Evolutionary conservation across 192 early-diverging fungal genomes (phyloP).

Genomic region (Coemansia sp.): DNA sequence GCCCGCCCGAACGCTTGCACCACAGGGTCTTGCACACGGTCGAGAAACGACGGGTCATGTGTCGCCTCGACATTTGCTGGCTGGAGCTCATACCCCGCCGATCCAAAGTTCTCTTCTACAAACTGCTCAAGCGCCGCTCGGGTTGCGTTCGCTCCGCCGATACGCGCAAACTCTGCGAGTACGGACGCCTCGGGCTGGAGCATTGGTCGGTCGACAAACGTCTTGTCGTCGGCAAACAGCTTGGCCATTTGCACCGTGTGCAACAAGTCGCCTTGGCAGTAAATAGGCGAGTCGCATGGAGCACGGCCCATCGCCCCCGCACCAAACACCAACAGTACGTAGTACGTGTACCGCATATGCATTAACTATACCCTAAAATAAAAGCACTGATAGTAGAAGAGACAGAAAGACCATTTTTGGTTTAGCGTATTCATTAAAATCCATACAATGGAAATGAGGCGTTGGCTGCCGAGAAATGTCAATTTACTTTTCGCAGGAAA

Average conservation of each 20-base stretch:
- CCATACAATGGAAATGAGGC: too few species aligned
- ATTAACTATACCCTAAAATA: too few species aligned
- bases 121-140: conserved; percentile 45
- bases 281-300: conserved; percentile 63
- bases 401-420: too few species aligned
- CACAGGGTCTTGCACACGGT: conserved; percentile 43
- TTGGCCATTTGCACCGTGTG: conserved; percentile 61
- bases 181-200: conserved; percentile 56
- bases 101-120: conserved; percentile 58
- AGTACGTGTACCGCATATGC: background rate
- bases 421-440: too few species aligned
- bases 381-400: too few species aligned
- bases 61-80: conserved; percentile 34
- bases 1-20: conserved; percentile 49
- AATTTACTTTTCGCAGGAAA: background rate
- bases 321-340: background rate
- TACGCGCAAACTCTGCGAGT: conserved; percentile 48
- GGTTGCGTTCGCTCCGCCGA: conserved; percentile 45
- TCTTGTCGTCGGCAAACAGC: conserved; percentile 67
- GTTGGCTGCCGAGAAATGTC: background rate
- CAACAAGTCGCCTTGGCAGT: conserved; percentile 64
- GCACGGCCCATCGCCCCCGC: background rate
- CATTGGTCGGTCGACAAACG: conserved; percentile 72
- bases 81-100: conserved; percentile 55
- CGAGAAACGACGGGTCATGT: conserved; percentile 46